phyloP scores from a whole-genome alignment of 2,329 filamentous ascomycete genomes.

The Fusarium coicis region DNA sequence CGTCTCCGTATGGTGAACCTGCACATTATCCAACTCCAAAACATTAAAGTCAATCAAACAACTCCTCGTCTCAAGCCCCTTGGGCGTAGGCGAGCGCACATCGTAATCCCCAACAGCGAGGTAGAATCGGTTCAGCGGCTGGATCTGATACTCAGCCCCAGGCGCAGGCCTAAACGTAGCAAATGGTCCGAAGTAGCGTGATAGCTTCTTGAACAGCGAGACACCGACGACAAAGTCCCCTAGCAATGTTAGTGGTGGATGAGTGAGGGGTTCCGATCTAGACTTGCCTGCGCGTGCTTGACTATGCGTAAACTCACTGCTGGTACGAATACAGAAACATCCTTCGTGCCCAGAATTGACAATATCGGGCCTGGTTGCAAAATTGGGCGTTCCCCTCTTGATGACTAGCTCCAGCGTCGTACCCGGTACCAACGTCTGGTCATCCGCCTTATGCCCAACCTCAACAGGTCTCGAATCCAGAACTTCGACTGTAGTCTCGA shows the following conservation, averaged over 20 bases:
- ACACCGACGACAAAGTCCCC: neutral
- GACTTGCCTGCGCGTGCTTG: neutral
- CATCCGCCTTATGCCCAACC: neutral
- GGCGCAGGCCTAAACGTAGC: neutral
- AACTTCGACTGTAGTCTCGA: neutral
- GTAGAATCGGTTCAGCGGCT: neutral
- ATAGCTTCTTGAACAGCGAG: neutral
- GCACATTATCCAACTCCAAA: neutral
- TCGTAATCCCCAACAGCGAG: neutral
- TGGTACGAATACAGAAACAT: neutral
- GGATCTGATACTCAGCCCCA: neutral
- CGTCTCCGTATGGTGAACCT: neutral
- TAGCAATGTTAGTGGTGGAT: neutral
- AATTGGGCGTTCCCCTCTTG: neutral
- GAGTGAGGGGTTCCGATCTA: neutral
- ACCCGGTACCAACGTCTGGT: neutral
- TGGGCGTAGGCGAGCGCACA: neutral
- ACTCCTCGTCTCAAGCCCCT: neutral
- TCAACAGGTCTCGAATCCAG: neutral
- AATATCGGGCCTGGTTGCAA: neutral
- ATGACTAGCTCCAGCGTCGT: neutral
- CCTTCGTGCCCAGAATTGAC: neutral
- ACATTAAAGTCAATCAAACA: neutral
- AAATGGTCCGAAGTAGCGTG: neutral
- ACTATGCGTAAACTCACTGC: neutral